Evolutionary conservation across 305 asterid genomes (phyloP).

Genomic region (Petunia hybrid): DNA sequence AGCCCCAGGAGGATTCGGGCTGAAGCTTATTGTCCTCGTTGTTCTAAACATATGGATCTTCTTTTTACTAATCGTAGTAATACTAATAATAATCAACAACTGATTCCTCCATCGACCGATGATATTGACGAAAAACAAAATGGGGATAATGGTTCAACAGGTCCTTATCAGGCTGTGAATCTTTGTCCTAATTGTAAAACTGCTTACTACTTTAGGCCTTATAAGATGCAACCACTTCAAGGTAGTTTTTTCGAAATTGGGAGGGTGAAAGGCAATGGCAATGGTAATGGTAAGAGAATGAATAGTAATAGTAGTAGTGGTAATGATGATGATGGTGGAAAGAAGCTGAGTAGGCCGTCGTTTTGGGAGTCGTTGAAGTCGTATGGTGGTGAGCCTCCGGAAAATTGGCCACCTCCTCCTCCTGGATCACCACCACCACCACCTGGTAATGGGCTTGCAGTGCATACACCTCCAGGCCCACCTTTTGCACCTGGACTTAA

Average conservation of each 20-base stretch:
- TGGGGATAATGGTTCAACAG: conserved; percentile 21
- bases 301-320: neutral
- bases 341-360: conserved; percentile 63
- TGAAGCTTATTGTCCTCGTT: conserved; percentile 94
- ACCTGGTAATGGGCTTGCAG: conserved; percentile 73
- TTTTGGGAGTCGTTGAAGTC: conserved; percentile 86
- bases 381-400: conserved; percentile 77
- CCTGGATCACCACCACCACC: conserved; percentile 47
- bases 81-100: conserved; percentile 63
- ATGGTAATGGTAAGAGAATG: conserved; percentile 52
- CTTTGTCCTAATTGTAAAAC: conserved; percentile 57
- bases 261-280: conserved; percentile 35
- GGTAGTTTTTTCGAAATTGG: conserved; percentile 57
- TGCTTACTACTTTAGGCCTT: conserved; percentile 48
- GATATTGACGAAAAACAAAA: neutral
- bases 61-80: conserved; percentile 63
- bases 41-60: conserved; percentile 92
- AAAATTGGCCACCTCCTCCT: conserved; percentile 61
- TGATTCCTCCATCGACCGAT: conserved; percentile 55
- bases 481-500: conserved; percentile 90
- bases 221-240: conserved; percentile 48
- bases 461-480: conserved; percentile 93
- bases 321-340: conserved; percentile 54
- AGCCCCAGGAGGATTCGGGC: conserved; percentile 74
- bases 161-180: conserved; percentile 50